These are phyloP conservation scores for Closterium sp. DNA, from an alignment of 139 green algal species.

Conservation along the genomic window DNA sequence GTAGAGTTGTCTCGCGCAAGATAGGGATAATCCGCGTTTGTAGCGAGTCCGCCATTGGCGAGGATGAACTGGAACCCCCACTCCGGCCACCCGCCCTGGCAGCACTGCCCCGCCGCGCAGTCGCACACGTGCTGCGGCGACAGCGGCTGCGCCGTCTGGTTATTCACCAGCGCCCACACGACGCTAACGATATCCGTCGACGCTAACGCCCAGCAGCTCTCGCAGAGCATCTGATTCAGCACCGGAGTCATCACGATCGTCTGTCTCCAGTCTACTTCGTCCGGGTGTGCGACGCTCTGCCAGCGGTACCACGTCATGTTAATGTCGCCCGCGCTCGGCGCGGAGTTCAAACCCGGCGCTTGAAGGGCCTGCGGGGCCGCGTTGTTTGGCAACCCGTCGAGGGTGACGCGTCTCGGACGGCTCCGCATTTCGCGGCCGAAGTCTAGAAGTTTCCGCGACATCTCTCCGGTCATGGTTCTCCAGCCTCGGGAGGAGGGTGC, in stretches of 20 bases:
- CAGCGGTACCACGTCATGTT: constrained; percentile 22
- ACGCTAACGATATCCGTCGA: constrained; percentile 86
- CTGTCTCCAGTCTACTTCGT: constrained; percentile 74
- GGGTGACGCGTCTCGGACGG: no score
- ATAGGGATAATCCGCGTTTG: constrained; percentile 85
- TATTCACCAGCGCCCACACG: constrained; percentile 72
- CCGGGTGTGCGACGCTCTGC: constrained; percentile 51
- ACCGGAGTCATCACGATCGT: constrained; percentile 66
- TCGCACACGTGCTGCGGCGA: constrained; percentile 41
- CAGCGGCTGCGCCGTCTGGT: neutral
- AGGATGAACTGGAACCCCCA: constrained; percentile 86
- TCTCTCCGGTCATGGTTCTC: no score
- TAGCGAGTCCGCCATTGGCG: constrained; percentile 85
- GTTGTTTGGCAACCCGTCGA: no score
- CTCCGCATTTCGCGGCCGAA: no score
- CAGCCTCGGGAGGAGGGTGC: no score
- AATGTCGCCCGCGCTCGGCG: neutral
- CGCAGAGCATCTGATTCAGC: constrained; percentile 64
- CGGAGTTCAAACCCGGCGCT: constrained; percentile 2
- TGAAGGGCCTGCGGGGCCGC: neutral
- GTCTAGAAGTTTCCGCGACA: no score
- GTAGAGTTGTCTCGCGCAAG: constrained; percentile 49
- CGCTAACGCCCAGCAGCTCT: constrained; percentile 90
- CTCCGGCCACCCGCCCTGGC: constrained; percentile 91
- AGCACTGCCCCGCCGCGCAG: constrained; percentile 56